A percentile compares a stretch with the other conserved stretches of the same genome.
Conservation (phyloP, 805 yeast genomes). For the Kodamaea neixiangensis region DNA sequence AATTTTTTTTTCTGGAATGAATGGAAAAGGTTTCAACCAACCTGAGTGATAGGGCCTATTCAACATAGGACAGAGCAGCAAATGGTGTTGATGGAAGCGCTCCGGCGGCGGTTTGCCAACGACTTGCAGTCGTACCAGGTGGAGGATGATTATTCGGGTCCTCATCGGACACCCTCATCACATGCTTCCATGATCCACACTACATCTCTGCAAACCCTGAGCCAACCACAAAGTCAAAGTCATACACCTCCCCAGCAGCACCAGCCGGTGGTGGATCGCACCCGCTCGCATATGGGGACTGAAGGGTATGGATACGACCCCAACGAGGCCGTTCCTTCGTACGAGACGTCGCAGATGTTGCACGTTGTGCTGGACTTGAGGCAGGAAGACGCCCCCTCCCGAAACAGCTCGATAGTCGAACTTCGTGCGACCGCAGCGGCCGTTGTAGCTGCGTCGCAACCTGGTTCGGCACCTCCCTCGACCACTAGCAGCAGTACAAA, state of each 20-base stretch:
- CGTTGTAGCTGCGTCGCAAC: not conserved
- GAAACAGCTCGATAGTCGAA: conserved; percentile 8
- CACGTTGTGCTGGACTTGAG: conserved; percentile 14
- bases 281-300: not conserved
- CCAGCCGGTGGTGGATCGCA: not conserved
- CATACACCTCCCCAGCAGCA: conserved; percentile 11
- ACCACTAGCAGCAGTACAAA: conserved; percentile 6
- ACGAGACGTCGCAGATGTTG: conserved; percentile 40
- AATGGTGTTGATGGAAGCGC: conserved; percentile 27
- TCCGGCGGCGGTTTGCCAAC: conserved; percentile 28
- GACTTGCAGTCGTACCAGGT: conserved; percentile 32
- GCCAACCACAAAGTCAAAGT: conserved; percentile 9
- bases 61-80: not conserved
- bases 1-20: not conserved
- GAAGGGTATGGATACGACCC: conserved; percentile 22
- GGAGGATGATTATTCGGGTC: conserved; percentile 32
- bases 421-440: conserved; percentile 5
- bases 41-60: not conserved
- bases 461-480: conserved; percentile 1
- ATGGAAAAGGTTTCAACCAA: not conserved
- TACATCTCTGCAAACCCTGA: not conserved
- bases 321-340: conserved; percentile 41
- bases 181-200: not conserved
- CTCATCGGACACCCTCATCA: conserved; percentile 12
- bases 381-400: conserved; percentile 7